A percentile compares a stretch with the other conserved stretches of the same genome.
Evolutionary conservation across 1,139 yeast species (phyloP).

Genomic region (Zhuliangozyma parablackwelliae): DNA sequence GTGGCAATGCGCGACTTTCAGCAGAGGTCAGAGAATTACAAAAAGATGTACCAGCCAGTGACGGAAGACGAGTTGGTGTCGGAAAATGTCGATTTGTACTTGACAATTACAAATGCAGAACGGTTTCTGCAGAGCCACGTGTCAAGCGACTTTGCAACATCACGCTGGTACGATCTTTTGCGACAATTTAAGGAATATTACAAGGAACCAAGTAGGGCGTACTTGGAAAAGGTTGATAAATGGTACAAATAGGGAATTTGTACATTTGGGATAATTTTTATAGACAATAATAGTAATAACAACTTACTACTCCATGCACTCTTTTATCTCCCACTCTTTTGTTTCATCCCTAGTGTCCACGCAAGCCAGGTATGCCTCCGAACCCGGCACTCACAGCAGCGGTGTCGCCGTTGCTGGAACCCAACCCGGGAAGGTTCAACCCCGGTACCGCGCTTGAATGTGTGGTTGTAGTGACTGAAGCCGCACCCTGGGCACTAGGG

Average conservation of each 20-base stretch:
- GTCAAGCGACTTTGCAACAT: conserved; percentile 4
- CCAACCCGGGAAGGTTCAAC: conserved; percentile 5
- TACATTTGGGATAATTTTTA: background rate
- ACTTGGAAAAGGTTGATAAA: conserved; percentile 29
- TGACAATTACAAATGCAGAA: conserved; percentile 44
- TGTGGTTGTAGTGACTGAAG: too few relatives aligned
- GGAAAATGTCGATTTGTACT: conserved; percentile 29
- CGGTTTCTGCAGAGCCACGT: conserved; percentile 16
- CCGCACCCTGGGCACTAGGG: conserved; percentile 7
- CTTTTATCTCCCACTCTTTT: too few relatives aligned
- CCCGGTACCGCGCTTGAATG: too few relatives aligned
- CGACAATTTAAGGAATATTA: conserved; percentile 28
- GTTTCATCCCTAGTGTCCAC: conserved; percentile 1
- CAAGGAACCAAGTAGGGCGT: conserved; percentile 27
- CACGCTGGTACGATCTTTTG: conserved; percentile 11
- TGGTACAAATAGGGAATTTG: conserved; percentile 15
- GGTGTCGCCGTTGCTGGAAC: conserved; percentile 1
- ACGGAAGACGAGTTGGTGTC: conserved; percentile 41
- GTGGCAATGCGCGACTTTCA: conserved; percentile 59
- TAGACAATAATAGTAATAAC: too few relatives aligned
- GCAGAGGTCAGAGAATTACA: conserved; percentile 51
- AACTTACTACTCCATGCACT: too few relatives aligned
- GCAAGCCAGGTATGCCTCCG: conserved; percentile 5
- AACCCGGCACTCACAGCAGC: background rate
- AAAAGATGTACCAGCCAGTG: conserved; percentile 53